Evolutionary conservation across 129 eudicot genomes (phyloP), one percentile per base, ranked within the genome.

Genomic region (Flaveria bidentis): DNA sequence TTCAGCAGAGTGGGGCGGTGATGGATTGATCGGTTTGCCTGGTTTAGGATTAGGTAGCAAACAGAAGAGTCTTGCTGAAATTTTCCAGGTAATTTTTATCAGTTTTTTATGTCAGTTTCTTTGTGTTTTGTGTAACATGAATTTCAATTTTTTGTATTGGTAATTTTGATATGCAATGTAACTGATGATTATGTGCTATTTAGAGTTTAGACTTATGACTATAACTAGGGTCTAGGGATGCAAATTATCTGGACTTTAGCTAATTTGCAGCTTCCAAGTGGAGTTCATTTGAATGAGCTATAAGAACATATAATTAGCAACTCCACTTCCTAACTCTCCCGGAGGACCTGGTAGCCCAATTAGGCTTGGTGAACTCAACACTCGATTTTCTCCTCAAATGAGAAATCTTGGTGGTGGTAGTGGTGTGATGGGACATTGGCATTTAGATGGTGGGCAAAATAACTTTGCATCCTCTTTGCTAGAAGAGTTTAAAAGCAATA

Each of bases 401-500:
- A 89, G 97, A 79, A 89, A 91, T 83, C 71, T 89, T 57, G 82
- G 85, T 73, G 89, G 91, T 1, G 89, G 85, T 4, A 74, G 80
- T 56, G 88, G 91, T 41, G 76, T 80, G 22, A 86, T 91, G 88
- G 94, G 94, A 18, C 90, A 89, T 15, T 95, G 96, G 97, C 93
- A 86, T 74, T 71, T 94, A 82, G 93, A 87, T 84, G 88, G 87
- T 14, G 55, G 86, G 78, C 91, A 89, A 30, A 78, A 66, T 62
- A 80, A 46, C 69, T 91, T 91, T 76, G 92, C 89, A 0, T 87
- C 96, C 52, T 87, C 94, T 36, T 70, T 95, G 72, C 78, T 95
- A 66, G 99, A 95, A 81, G 99, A 95, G 86, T 95, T 95, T 57
- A 95, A 95, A 81, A 89, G 90, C 84, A 95, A 91, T 81, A 95